Evolutionary conservation across 2,329 filamentous ascomycete genomes (phyloP).

Genomic region (Fusarium sp.): DNA sequence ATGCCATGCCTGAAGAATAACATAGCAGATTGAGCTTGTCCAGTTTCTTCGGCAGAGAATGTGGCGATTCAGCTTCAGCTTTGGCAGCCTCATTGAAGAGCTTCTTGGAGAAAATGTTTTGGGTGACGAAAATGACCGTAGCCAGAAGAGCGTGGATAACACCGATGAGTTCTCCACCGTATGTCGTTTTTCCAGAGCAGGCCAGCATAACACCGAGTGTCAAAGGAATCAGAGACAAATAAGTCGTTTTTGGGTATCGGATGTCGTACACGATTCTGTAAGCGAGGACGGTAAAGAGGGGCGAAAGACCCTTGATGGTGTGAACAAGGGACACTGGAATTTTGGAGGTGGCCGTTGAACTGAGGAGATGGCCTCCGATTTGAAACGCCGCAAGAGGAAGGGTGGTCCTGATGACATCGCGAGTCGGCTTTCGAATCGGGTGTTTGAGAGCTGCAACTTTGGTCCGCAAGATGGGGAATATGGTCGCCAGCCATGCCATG

Average conservation of each 20-base stretch:
- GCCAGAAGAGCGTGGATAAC: slow-evolving; percentile 88
- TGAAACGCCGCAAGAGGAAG: slow-evolving; percentile 94
- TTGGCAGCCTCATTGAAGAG: slow-evolving; percentile 94
- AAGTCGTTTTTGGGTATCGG: slow-evolving; percentile 86
- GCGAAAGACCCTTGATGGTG: slow-evolving; percentile 97
- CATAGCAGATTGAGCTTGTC: slow-evolving; percentile 97
- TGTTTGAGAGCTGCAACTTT: slow-evolving; percentile 83
- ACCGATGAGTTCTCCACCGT: slow-evolving; percentile 89
- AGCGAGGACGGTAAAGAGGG: slow-evolving; percentile 92
- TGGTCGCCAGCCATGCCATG: slow-evolving; percentile 77
- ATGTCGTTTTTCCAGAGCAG: slow-evolving; percentile 82
- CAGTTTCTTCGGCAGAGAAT: slow-evolving; percentile 77
- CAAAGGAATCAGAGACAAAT: slow-evolving; percentile 87
- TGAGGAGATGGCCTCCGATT: slow-evolving; percentile 91
- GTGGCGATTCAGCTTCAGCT: slow-evolving; percentile 78
- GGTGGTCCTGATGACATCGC: slow-evolving; percentile 85
- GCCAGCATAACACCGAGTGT: slow-evolving; percentile 96
- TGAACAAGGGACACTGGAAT: slow-evolving; percentile 98
- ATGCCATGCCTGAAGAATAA: slow-evolving; percentile 95
- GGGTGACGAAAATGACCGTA: slow-evolving; percentile 95
- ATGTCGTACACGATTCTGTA: slow-evolving; percentile 92
- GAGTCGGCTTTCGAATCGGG: slow-evolving; percentile 82
- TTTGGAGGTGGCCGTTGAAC: slow-evolving; percentile 90
- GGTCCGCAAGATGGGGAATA: slow-evolving; percentile 76
- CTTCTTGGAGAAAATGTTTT: slow-evolving; percentile 98